These are phyloP conservation scores for Scedosporium dehoogii DNA, from an alignment of 2,329 filamentous ascomycete genomes.

Conservation along the genomic window DNA sequence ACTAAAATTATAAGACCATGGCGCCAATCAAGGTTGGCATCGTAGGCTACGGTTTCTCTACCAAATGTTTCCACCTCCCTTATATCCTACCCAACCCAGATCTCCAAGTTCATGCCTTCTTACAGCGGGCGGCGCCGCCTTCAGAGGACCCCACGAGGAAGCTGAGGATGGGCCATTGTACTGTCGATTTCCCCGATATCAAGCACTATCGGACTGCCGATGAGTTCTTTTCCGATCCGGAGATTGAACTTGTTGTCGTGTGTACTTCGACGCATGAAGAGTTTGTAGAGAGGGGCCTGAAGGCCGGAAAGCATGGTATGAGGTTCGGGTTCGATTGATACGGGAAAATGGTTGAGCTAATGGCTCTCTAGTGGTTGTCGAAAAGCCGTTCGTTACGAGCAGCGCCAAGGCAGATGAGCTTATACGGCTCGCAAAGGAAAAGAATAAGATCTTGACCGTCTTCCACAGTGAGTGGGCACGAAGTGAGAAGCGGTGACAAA, in stretches of 20 bases:
- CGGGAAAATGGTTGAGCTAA: background rate
- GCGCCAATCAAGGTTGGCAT: slow-evolving; percentile 34
- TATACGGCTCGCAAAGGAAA: slow-evolving; percentile 33
- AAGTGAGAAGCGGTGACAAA: background rate
- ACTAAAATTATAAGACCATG: slow-evolving; percentile 9
- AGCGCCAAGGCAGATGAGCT: slow-evolving; percentile 46
- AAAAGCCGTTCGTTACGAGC: slow-evolving; percentile 57
- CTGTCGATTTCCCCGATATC: slow-evolving; percentile 33
- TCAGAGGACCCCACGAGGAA: slow-evolving; percentile 20
- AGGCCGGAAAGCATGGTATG: slow-evolving; percentile 47
- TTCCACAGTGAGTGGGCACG: slow-evolving; percentile 37
- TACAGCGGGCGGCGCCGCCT: slow-evolving; percentile 33
- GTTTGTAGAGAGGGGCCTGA: slow-evolving; percentile 44
- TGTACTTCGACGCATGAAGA: slow-evolving; percentile 3
- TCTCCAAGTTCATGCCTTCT: slow-evolving; percentile 33
- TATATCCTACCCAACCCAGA: slow-evolving; percentile 37
- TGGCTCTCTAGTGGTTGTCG: slow-evolving; percentile 41
- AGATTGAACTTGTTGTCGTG: slow-evolving; percentile 52
- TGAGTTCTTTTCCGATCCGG: slow-evolving; percentile 46
- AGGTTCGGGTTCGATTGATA: background rate
- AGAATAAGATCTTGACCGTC: slow-evolving; percentile 37
- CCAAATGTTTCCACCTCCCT: slow-evolving; percentile 33
- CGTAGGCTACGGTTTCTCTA: slow-evolving; percentile 38
- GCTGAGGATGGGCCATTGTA: slow-evolving; percentile 31
- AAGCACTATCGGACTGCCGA: slow-evolving; percentile 50